Evolutionary conservation across 805 yeast species (phyloP).

Genomic region (Pichia membranifaciens): DNA sequence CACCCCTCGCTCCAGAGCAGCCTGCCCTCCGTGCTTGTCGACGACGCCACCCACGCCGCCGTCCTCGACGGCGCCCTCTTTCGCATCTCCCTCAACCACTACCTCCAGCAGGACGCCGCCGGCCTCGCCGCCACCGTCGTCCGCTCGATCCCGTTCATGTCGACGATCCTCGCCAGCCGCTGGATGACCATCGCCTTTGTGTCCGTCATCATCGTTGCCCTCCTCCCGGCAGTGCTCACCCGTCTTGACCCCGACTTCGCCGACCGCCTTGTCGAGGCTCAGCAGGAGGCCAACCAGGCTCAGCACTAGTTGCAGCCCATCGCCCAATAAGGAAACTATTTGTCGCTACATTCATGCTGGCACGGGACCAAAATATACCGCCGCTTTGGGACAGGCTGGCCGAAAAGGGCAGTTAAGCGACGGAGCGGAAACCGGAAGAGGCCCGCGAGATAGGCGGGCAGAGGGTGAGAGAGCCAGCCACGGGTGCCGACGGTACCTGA

Average conservation of each 20-base stretch:
- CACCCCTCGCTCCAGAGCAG: neutral
- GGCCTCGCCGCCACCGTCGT: neutral
- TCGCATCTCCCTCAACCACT: neutral
- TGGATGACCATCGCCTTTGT: neutral
- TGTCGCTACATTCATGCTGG: neutral
- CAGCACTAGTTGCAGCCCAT: conserved; percentile 1
- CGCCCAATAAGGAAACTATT: neutral
- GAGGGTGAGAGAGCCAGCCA: no score
- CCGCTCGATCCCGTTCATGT: conserved; percentile 2
- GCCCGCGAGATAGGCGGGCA: no score
- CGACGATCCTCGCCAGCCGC: neutral
- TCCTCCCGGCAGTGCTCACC: conserved; percentile 22
- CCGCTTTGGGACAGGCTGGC: neutral
- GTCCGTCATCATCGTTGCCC: neutral
- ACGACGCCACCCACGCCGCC: neutral
- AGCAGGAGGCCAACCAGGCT: conserved; percentile 14
- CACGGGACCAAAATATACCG: neutral
- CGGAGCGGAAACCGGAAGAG: neutral
- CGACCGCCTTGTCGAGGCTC: conserved; percentile 16
- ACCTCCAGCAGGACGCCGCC: conserved; percentile 1
- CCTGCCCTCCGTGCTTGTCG: no score
- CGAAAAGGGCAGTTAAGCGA: neutral
- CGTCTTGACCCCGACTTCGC: conserved; percentile 26
- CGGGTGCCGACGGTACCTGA: no score
- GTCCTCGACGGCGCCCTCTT: neutral